Conservation (phyloP, 2,329 filamentous ascomycete genomes). For the Cladosporium sp. region DNA sequence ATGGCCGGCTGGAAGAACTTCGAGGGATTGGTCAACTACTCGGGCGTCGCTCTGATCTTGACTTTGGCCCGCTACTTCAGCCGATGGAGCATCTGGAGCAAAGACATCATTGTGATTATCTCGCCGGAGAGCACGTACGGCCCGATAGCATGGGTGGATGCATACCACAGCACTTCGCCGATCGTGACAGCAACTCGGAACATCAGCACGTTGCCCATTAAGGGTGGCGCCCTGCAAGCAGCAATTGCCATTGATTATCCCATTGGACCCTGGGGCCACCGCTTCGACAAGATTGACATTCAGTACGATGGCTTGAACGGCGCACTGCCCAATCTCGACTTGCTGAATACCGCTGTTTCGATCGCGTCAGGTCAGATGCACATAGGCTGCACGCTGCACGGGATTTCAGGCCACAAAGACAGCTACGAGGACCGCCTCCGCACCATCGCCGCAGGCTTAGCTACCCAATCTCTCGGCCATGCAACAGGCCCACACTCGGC, state of each 20-base stretch:
- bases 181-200: conserved; percentile 44
- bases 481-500: conserved; percentile 88
- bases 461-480: conserved; percentile 84
- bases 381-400: conserved; percentile 76
- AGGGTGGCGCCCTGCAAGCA: conserved; percentile 88
- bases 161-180: conserved; percentile 88
- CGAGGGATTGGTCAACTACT: conserved; percentile 72
- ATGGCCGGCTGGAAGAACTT: conserved; percentile 86
- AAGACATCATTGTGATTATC: conserved; percentile 92
- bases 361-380: conserved; percentile 92
- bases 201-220: conserved; percentile 75
- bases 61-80: conserved; percentile 94
- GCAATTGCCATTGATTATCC: conserved; percentile 93
- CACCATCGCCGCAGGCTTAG: conserved; percentile 89
- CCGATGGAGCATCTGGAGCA: conserved; percentile 96
- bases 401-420: conserved; percentile 74
- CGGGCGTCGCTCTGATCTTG: conserved; percentile 79
- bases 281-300: conserved; percentile 84
- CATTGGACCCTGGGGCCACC: conserved; percentile 61
- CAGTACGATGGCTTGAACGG: conserved; percentile 95
- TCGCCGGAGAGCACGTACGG: conserved; percentile 85
- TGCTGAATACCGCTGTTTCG: conserved; percentile 88
- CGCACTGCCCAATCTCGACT: conserved; percentile 88
- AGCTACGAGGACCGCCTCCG: conserved; percentile 75
- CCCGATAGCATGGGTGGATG: conserved; percentile 94